These are phyloP conservation scores for Ulota crispa DNA, from an alignment of 225 moss, liverwort and hornwort genomes.

Conservation along the genomic window DNA sequence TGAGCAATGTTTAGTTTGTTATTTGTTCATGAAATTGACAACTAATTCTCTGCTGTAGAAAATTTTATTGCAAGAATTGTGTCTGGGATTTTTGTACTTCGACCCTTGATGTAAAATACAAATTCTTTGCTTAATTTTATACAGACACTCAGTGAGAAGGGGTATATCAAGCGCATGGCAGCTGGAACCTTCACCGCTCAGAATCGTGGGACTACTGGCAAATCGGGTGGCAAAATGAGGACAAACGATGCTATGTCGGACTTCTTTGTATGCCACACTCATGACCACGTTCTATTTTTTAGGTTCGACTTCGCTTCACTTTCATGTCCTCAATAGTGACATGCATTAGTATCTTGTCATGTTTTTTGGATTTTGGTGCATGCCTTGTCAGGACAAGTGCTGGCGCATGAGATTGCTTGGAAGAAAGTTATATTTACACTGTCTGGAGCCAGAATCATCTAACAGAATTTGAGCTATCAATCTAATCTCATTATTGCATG, in stretches of 20 bases:
- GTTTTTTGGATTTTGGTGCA: neutral
- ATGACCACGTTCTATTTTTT: slow-evolving; percentile 94
- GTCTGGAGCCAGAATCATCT: neutral
- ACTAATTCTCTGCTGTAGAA: neutral
- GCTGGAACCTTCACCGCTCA: slow-evolving; percentile 89
- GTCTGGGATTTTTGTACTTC: neutral
- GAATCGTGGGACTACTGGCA: slow-evolving; percentile 93
- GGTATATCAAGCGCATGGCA: slow-evolving; percentile 98
- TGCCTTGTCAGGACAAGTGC: neutral
- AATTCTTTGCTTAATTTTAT: neutral
- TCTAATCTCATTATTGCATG: neutral
- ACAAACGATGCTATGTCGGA: slow-evolving; percentile 87
- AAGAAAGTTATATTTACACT: neutral
- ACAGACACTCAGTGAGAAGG: slow-evolving; percentile 91
- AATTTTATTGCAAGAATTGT: neutral
- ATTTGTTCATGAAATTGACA: neutral
- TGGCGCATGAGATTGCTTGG: neutral
- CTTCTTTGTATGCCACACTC: slow-evolving; percentile 89
- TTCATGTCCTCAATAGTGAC: neutral
- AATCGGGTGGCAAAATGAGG: slow-evolving; percentile 92
- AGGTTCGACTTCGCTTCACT: slow-evolving; percentile 45
- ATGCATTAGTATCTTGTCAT: neutral
- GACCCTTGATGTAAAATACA: neutral
- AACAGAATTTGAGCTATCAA: neutral
- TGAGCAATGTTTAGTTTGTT: neutral